Conservation (phyloP, 192 early-diverging fungal species). For the Coemansia sp. region DNA sequence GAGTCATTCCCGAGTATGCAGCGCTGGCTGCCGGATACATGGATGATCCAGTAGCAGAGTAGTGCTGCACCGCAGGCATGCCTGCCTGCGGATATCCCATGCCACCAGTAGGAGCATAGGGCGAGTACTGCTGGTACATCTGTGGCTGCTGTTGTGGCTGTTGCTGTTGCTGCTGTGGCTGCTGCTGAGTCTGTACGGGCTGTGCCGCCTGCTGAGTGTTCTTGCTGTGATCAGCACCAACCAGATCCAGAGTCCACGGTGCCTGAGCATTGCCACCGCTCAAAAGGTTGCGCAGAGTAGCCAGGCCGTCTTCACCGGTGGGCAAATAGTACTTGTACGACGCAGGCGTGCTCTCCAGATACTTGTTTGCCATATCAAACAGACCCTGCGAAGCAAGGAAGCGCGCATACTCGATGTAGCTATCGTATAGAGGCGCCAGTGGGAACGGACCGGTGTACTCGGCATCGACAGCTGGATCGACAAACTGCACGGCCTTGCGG, state of each 20-base stretch:
- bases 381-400: conserved; percentile 76
- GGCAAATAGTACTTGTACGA: conserved; percentile 51
- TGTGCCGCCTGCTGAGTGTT: conserved; percentile 14
- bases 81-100: background rate
- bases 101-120: background rate
- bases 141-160: conserved; percentile 19
- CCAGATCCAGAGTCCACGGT: conserved; percentile 45
- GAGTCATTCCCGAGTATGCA: conserved; percentile 24
- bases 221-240: conserved; percentile 16
- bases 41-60: background rate
- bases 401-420: conserved; percentile 86
- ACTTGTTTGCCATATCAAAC: conserved; percentile 70
- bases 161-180: conserved; percentile 19
- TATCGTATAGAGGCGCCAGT: conserved; percentile 75
- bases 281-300: conserved; percentile 74
- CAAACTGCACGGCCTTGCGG: conserved; percentile 87
- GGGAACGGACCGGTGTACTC: conserved; percentile 49
- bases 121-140: conserved; percentile 13
- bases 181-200: conserved; percentile 14
- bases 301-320: conserved; percentile 51
- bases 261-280: conserved; percentile 18
- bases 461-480: conserved; percentile 66
- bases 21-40: conserved; percentile 13
- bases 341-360: conserved; percentile 74
- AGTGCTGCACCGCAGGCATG: conserved; percentile 40